phyloP scores from a whole-genome alignment of 2,329 filamentous ascomycete genomes.

The Ceratocystis albifundus region DNA sequence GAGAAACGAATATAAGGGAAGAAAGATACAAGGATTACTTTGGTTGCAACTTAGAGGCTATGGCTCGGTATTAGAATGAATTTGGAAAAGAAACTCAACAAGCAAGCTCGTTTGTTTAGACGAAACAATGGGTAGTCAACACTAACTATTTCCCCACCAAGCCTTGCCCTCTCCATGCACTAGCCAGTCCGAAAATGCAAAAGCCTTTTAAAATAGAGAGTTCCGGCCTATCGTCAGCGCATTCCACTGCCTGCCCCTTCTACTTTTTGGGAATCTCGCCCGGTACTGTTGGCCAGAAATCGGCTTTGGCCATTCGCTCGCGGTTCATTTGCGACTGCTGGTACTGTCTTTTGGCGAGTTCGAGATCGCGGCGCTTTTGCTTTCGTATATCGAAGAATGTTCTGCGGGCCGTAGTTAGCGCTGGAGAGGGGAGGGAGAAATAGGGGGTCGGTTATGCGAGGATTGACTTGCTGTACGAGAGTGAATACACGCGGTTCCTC shows the following conservation, averaged over 20 bases:
- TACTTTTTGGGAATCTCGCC: slow-evolving; percentile 32
- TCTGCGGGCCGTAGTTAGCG: slow-evolving; percentile 34
- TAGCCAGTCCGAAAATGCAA: not conserved
- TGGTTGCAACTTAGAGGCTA: not conserved
- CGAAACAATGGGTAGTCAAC: not conserved
- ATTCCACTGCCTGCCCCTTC: not conserved
- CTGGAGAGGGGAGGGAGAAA: not conserved
- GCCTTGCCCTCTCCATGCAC: not conserved
- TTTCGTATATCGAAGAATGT: slow-evolving; percentile 79
- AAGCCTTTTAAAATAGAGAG: not conserved
- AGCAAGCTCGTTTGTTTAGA: not conserved
- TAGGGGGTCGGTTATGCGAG: not conserved
- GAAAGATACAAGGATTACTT: not conserved
- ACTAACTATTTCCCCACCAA: not conserved
- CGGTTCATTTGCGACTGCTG: slow-evolving; percentile 60
- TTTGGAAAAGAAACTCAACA: slow-evolving; percentile 5
- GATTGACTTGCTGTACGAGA: slow-evolving; percentile 54
- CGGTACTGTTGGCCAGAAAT: slow-evolving; percentile 76
- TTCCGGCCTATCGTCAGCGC: not conserved
- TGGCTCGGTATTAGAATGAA: slow-evolving; percentile 5
- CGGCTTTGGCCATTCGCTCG: slow-evolving; percentile 66
- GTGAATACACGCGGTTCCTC: slow-evolving; percentile 65
- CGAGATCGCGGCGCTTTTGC: slow-evolving; percentile 49
- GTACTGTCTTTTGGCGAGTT: slow-evolving; percentile 44
- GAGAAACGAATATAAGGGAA: not conserved